Conservation (phyloP, 2,329 filamentous ascomycete species). For the Fusarium sp. region DNA sequence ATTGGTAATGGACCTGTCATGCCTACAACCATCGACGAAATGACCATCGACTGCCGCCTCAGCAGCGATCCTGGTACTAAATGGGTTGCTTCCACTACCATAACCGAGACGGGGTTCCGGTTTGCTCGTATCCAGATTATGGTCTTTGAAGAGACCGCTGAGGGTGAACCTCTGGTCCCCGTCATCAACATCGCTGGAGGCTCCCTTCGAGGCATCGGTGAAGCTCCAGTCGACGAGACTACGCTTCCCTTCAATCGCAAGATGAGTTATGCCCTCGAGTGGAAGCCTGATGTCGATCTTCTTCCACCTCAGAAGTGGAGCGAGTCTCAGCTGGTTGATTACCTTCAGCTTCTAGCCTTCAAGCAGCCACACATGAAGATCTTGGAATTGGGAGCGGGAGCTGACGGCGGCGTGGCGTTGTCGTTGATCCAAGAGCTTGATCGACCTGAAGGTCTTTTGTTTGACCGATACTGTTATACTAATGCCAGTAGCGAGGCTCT, state of each 20-base stretch:
- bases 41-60: constrained; percentile 12
- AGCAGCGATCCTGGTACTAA: constrained; percentile 14
- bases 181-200: constrained; percentile 9
- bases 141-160: constrained; percentile 10
- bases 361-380: constrained; percentile 25
- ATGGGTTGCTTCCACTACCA: constrained; percentile 14
- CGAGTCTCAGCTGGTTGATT: not conserved
- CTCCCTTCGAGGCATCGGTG: constrained; percentile 15
- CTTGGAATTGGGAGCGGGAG: constrained; percentile 6
- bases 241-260: constrained; percentile 18
- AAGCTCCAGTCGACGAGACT: constrained; percentile 10
- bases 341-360: constrained; percentile 15
- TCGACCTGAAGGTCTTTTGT: not conserved
- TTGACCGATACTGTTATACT: constrained; percentile 16
- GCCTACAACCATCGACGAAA: constrained; percentile 21
- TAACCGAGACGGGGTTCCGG: constrained; percentile 12
- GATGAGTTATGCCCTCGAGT: constrained; percentile 19
- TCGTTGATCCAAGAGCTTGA: constrained; percentile 14
- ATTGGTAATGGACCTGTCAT: constrained; percentile 21
- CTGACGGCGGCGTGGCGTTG: not conserved
- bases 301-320: not conserved
- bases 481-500: not conserved
- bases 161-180: not conserved
- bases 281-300: constrained; percentile 16
- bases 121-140: constrained; percentile 18